Evolutionary conservation across 768 basidiomycete species (phyloP).

Genomic region (Auricularia auricula-judae): DNA sequence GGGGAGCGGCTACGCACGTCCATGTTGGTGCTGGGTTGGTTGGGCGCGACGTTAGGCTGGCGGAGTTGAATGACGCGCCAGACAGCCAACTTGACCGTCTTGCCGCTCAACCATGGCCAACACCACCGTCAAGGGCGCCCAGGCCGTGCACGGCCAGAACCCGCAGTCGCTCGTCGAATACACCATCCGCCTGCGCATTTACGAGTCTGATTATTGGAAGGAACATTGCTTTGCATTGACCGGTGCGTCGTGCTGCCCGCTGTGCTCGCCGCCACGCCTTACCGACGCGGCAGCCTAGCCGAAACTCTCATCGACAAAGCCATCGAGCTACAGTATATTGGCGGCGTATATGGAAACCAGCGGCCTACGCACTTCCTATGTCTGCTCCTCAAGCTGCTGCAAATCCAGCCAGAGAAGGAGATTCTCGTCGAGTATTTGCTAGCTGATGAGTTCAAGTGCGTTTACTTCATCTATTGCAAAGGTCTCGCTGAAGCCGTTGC

Average conservation of each 20-base stretch:
- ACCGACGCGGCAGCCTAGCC: constrained; percentile 33
- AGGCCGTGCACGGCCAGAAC: constrained; percentile 92
- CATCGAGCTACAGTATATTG: constrained; percentile 68
- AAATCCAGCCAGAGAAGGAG: constrained; percentile 97
- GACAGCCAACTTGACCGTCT: neutral
- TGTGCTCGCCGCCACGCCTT: constrained; percentile 2
- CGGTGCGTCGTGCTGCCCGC: constrained; percentile 34
- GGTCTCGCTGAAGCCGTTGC: constrained; percentile 4
- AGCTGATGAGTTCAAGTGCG: constrained; percentile 97
- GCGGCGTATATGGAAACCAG: constrained; percentile 93
- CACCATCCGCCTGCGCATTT: constrained; percentile 90
- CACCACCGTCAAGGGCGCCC: constrained; percentile 79
- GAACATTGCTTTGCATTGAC: constrained; percentile 97
- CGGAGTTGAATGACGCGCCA: neutral
- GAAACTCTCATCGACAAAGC: constrained; percentile 92
- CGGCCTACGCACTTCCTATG: constrained; percentile 90
- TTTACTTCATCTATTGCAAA: constrained; percentile 6
- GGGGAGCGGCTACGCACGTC: neutral
- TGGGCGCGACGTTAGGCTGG: neutral
- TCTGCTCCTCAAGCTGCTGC: constrained; percentile 84
- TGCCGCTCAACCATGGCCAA: constrained; percentile 59
- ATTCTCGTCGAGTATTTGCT: constrained; percentile 90
- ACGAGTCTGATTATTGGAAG: constrained; percentile 93
- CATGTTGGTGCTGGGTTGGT: neutral
- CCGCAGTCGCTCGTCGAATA: constrained; percentile 97